Percentiles rank a stretch among this genome's conserved stretches.
phyloP scores from a whole-genome alignment of 2,329 filamentous ascomycete genomes.

The Fusarium sp. region DNA sequence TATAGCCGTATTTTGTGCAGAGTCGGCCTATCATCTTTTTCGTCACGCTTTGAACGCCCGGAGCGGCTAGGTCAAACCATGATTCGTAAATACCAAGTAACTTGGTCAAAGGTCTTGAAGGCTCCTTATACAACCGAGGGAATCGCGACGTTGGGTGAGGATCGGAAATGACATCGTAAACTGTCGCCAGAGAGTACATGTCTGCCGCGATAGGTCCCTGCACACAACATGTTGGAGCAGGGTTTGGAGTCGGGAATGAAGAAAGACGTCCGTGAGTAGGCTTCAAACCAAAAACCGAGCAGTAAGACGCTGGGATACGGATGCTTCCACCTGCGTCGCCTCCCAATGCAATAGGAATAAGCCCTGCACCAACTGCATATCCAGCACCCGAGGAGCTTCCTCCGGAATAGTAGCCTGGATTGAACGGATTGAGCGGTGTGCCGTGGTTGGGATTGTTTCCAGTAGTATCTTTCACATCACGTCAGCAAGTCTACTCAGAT shows the following conservation, averaged over 20 bases:
- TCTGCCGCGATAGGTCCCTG: slow-evolving; percentile 76
- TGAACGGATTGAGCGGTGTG: slow-evolving; percentile 83
- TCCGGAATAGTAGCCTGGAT: slow-evolving; percentile 78
- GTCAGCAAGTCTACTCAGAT: slow-evolving; percentile 13
- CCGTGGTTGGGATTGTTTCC: slow-evolving; percentile 80
- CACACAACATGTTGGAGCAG: slow-evolving; percentile 73
- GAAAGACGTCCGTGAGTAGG: slow-evolving; percentile 77
- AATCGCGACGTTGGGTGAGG: slow-evolving; percentile 72
- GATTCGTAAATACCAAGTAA: slow-evolving; percentile 71
- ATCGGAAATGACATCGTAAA: slow-evolving; percentile 72
- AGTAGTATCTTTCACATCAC: slow-evolving; percentile 67
- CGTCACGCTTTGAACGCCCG: slow-evolving; percentile 57
- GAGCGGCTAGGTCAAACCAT: slow-evolving; percentile 68
- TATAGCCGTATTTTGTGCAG: slow-evolving; percentile 64
- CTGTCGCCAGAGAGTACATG: slow-evolving; percentile 73
- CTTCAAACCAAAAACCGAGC: slow-evolving; percentile 80
- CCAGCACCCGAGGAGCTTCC: slow-evolving; percentile 81
- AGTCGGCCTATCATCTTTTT: slow-evolving; percentile 64
- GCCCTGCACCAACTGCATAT: slow-evolving; percentile 76
- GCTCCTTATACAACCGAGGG: slow-evolving; percentile 52
- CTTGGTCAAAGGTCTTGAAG: slow-evolving; percentile 52
- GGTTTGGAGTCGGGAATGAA: slow-evolving; percentile 67
- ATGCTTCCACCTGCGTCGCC: slow-evolving; percentile 81
- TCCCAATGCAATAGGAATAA: slow-evolving; percentile 78
- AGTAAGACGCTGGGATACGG: slow-evolving; percentile 78